Evolutionary conservation across 495 filamentous ascomycete species (phyloP), one percentile per base, ranked within the genome.

Genomic region (Aspergillus bridgeri): DNA sequence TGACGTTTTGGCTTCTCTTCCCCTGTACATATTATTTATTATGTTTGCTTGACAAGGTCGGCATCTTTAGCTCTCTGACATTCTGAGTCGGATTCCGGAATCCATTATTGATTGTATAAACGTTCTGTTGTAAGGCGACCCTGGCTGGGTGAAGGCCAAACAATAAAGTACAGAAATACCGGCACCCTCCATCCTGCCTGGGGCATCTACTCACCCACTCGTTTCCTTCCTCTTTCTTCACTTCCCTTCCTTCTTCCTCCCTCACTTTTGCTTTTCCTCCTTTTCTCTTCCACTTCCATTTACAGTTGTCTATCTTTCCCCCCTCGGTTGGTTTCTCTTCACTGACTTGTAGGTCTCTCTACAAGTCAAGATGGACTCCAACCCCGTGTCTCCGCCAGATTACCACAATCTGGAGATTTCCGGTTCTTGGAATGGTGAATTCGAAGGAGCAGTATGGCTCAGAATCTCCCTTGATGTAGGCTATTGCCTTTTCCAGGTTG

Each of bases 381-480:
- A 43, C 2, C n/a, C 7, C 5, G 18, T 11, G 18, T 27, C 33
- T 38, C 54, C 53, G 42, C 58, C 62, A 18, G 54, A 57, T 6
- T 66, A 72, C 51, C 67, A 56, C 45, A 66, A 75, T 25, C 61
- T 75, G 7, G 72, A 75, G 22, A 25, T 77, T 17, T 65, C 56
- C 46, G 68, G 68, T 13, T 63, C 65, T 17, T 77, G 75, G 75
- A 60, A 52, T 50, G 73, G 70, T 5, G 62, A 69, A 6, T 58
- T 59, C 9, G 33, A 52, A 2, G 60, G 69, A 13, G 61, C 62
- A 9, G 72, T 70, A n/a, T 57, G 64, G 11, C 50, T 73, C 46
- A 63, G 49, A 27, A 62, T 77, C 4, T 54, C 61, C 3, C 49
- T 76, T 17, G 71, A 76, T 61, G 74, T 76, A 67, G 57, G 61